A percentile compares a stretch with the other conserved stretches of the same genome.
These are phyloP conservation scores for Daldinia caldariorum DNA, from an alignment of 495 filamentous ascomycete genomes.

Conservation along the genomic window DNA sequence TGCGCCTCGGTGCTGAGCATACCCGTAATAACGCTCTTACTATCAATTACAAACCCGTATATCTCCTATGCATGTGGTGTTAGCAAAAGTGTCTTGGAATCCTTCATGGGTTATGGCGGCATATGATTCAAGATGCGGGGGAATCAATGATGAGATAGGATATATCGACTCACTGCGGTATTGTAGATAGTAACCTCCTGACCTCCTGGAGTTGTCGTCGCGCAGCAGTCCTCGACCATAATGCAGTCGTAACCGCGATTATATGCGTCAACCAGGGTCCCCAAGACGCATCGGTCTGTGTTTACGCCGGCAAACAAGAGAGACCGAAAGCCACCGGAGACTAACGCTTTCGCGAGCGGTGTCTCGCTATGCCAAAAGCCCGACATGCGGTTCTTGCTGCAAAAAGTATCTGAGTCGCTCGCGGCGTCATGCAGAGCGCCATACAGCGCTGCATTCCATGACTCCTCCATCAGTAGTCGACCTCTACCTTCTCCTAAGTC, in stretches of 20 bases:
- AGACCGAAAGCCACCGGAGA: slow-evolving; percentile 53
- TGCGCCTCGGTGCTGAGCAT: not conserved
- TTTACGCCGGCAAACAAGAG: slow-evolving; percentile 67
- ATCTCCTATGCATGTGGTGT: not conserved
- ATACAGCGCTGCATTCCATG: slow-evolving; percentile 65
- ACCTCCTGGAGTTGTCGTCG: slow-evolving; percentile 55
- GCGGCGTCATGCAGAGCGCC: slow-evolving; percentile 53
- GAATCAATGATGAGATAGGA: not conserved
- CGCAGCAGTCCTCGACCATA: slow-evolving; percentile 63
- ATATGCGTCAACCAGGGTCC: slow-evolving; percentile 64
- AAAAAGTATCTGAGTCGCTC: slow-evolving; percentile 56
- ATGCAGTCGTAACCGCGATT: slow-evolving; percentile 66
- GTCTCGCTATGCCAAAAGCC: slow-evolving; percentile 60
- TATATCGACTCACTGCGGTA: slow-evolving; percentile 45
- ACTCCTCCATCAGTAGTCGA: slow-evolving; percentile 59
- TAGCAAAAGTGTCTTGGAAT: not conserved
- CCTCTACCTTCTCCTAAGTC: slow-evolving; percentile 58
- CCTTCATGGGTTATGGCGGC: not conserved
- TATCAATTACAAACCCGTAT: slow-evolving; percentile 14
- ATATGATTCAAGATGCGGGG: not conserved
- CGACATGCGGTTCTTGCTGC: slow-evolving; percentile 67
- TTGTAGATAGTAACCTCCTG: slow-evolving; percentile 47
- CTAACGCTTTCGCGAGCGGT: slow-evolving; percentile 47
- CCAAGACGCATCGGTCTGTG: slow-evolving; percentile 68
- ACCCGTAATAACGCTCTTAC: slow-evolving; percentile 4